These are phyloP conservation scores for Ascochyta fabae DNA, from an alignment of 2,329 filamentous ascomycete genomes.

Conservation along the genomic window DNA sequence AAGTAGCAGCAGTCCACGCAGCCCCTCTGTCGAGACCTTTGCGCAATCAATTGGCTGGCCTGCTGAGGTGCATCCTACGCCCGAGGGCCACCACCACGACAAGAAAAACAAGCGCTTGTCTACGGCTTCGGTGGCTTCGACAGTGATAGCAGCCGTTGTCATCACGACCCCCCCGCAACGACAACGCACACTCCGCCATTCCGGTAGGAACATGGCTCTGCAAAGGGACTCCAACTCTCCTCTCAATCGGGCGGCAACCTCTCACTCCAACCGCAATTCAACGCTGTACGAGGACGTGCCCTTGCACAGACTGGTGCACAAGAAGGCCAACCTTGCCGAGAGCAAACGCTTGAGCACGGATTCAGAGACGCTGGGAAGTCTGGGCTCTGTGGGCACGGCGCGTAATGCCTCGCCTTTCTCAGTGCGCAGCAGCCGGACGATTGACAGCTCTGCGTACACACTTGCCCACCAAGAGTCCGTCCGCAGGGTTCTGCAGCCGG, in stretches of 20 bases:
- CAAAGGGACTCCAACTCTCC: slow-evolving; percentile 50
- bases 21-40: slow-evolving; percentile 56
- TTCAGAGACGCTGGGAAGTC: slow-evolving; percentile 29
- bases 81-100: slow-evolving; percentile 32
- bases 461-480: slow-evolving; percentile 42
- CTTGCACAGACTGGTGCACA: slow-evolving; percentile 59
- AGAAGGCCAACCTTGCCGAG: slow-evolving; percentile 57
- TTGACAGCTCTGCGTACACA: slow-evolving; percentile 40
- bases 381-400: slow-evolving; percentile 17
- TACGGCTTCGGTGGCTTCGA: slow-evolving; percentile 59
- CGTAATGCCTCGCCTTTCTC: slow-evolving; percentile 41
- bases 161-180: slow-evolving; percentile 57
- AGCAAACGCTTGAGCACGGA: slow-evolving; percentile 40
- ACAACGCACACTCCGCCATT: slow-evolving; percentile 58
- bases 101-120: slow-evolving; percentile 55
- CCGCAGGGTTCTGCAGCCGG: slow-evolving; percentile 41
- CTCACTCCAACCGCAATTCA: slow-evolving; percentile 55
- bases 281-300: slow-evolving; percentile 51
- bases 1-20: slow-evolving; percentile 41
- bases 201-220: slow-evolving; percentile 60
- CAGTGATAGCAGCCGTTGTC: slow-evolving; percentile 62
- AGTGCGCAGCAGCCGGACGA: slow-evolving; percentile 31
- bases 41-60: slow-evolving; percentile 60
- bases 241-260: slow-evolving; percentile 50
- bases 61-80: slow-evolving; percentile 41